These are phyloP conservation scores for Xylariales sp. DNA, from an alignment of 2,329 filamentous ascomycete genomes.

Conservation along the genomic window DNA sequence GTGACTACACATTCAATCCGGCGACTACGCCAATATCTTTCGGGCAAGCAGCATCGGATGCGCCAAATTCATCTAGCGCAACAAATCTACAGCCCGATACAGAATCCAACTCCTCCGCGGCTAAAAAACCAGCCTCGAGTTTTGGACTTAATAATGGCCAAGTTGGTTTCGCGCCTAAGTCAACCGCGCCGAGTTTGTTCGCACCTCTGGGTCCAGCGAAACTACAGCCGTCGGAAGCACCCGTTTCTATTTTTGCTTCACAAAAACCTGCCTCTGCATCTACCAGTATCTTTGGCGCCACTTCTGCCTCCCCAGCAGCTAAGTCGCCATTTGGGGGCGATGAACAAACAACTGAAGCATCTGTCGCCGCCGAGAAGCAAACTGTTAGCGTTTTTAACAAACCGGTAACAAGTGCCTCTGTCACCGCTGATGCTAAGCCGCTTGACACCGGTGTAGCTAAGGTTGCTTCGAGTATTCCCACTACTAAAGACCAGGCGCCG, in stretches of 20 bases:
- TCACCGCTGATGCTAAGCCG: slow-evolving; percentile 18
- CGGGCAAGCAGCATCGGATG: slow-evolving; percentile 29
- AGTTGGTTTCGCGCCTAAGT: slow-evolving; percentile 25
- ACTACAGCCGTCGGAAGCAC: slow-evolving; percentile 35
- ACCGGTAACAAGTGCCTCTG: slow-evolving; percentile 3
- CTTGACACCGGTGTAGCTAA: slow-evolving; percentile 27
- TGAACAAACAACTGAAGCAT: slow-evolving; percentile 31
- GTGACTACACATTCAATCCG: slow-evolving; percentile 50
- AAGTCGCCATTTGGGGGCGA: slow-evolving; percentile 22
- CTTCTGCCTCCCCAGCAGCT: slow-evolving; percentile 8
- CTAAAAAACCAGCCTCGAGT: slow-evolving; percentile 44
- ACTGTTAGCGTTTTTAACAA: slow-evolving; percentile 29
- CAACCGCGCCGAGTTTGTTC: slow-evolving; percentile 39
- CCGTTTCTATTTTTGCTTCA: slow-evolving; percentile 42
- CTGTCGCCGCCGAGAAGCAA: slow-evolving; percentile 19
- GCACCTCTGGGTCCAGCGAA: slow-evolving; percentile 39
- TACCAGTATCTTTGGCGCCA: slow-evolving; percentile 36
- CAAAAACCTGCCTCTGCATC: slow-evolving; percentile 39
- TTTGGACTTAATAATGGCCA: slow-evolving; percentile 37
- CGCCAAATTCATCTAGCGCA: slow-evolving; percentile 22
- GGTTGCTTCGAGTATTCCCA: slow-evolving; percentile 6
- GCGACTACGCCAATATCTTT: slow-evolving; percentile 50
- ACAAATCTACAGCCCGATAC: slow-evolving; percentile 28
- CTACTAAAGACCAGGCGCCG: slow-evolving; percentile 20
- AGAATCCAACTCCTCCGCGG: slow-evolving; percentile 47